phyloP scores from a whole-genome alignment of 345 rosid genomes.

The Carallia pectinifolia region DNA sequence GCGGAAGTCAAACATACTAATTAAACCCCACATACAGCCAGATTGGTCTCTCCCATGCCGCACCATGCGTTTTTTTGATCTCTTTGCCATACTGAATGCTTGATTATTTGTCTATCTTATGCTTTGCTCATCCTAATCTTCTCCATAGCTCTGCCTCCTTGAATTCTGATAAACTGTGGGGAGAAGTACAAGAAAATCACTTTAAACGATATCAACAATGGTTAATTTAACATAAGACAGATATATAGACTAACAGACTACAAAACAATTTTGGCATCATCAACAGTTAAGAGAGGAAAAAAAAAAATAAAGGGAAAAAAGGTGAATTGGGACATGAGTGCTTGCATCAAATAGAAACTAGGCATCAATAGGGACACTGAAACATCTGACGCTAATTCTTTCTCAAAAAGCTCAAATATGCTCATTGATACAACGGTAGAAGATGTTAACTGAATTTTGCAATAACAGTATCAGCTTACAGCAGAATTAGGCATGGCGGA shows the following conservation, averaged over 20 bases:
- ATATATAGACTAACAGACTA: neutral
- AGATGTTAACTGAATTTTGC: neutral
- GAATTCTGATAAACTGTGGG: conserved; percentile 19
- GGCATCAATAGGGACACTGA: neutral
- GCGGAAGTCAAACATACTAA: conserved; percentile 78
- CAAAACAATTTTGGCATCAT: conserved; percentile 7
- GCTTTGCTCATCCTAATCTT: conserved; percentile 10
- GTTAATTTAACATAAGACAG: conserved; percentile 6
- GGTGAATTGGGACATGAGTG: conserved; percentile 1
- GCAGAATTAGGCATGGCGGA: neutral
- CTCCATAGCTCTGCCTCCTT: conserved; percentile 9
- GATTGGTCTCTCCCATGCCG: conserved; percentile 60
- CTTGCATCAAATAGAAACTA: neutral
- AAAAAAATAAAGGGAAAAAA: neutral
- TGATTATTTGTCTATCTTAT: conserved; percentile 12
- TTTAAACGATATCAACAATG: neutral
- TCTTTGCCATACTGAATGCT: conserved; percentile 46
- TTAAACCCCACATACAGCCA: conserved; percentile 87
- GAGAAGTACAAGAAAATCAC: neutral
- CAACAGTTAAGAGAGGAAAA: neutral
- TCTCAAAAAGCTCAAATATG: neutral
- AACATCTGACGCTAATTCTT: neutral
- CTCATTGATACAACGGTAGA: neutral
- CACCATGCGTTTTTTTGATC: conserved; percentile 42
- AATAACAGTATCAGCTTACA: conserved; percentile 12